Conservation (phyloP, 2,329 filamentous ascomycete species). For the Alternaria arbusti region DNA sequence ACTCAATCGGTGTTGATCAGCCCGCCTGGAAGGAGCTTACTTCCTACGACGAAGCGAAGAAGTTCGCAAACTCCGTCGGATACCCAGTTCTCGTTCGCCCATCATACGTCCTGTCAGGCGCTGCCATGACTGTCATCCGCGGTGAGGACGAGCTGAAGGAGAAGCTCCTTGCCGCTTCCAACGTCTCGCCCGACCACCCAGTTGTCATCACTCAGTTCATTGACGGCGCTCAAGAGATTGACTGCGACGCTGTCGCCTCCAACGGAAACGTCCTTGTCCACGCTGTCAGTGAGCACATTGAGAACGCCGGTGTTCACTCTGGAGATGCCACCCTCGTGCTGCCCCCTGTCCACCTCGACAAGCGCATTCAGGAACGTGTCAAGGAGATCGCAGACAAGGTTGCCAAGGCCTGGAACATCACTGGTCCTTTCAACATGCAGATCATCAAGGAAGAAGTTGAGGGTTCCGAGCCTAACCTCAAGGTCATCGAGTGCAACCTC, state of each 20-base stretch:
- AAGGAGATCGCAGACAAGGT: conserved; percentile 98
- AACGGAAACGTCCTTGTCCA: conserved; percentile 87
- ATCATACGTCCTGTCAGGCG: conserved; percentile 93
- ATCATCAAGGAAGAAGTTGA: conserved; percentile 91
- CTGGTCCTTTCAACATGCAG: conserved; percentile 99
- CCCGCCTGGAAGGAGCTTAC: conserved; percentile 98
- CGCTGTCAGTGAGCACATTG: conserved; percentile 93
- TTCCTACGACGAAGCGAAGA: conserved; percentile 84
- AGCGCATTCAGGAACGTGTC: conserved; percentile 78
- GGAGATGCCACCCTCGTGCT: conserved; percentile 95
- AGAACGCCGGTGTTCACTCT: conserved; percentile 97
- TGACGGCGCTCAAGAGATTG: conserved; percentile 93
- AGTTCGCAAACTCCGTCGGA: conserved; percentile 81
- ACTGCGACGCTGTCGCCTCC: conserved; percentile 90
- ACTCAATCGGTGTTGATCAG: conserved; percentile 96
- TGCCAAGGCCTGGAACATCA: conserved; percentile 95
- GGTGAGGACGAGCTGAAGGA: conserved; percentile 89
- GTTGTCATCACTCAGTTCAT: conserved; percentile 99
- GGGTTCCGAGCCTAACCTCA: conserved; percentile 76
- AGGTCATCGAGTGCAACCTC: conserved; percentile 98
- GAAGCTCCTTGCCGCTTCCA: conserved; percentile 88
- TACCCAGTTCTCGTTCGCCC: conserved; percentile 97
- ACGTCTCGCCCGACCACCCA: conserved; percentile 93
- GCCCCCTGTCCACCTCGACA: conserved; percentile 81
- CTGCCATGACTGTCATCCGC: conserved; percentile 97